Evolutionary conservation across 805 yeast species (phyloP).

Genomic region (Candida quercuum): DNA sequence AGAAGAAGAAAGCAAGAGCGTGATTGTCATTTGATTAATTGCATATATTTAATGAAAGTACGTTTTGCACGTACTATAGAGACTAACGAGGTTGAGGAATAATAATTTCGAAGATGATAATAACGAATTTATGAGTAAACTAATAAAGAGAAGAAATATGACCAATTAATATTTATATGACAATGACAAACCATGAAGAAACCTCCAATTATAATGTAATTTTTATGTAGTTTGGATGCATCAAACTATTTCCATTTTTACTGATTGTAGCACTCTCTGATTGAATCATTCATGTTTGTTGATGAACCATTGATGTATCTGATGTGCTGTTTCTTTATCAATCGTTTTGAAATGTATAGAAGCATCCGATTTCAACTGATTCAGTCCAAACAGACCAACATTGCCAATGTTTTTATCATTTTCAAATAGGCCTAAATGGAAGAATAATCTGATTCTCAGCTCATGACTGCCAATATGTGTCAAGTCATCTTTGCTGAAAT

Average conservation of each 20-base stretch:
- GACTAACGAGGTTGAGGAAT: no score
- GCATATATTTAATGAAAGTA: no score
- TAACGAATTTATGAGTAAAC: no score
- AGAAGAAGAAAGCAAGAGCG: slow-evolving; percentile 3
- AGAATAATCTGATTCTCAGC: slow-evolving; percentile 32
- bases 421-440: slow-evolving; percentile 36
- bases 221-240: background rate
- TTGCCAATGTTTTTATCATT: slow-evolving; percentile 23
- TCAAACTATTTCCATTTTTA: background rate
- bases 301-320: slow-evolving; percentile 13
- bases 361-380: slow-evolving; percentile 13
- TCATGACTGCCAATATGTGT: slow-evolving; percentile 28
- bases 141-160: no score
- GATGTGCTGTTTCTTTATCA: slow-evolving; percentile 6
- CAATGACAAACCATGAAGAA: no score
- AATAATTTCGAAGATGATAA: no score
- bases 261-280: no score
- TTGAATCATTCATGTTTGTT: background rate
- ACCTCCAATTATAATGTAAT: no score
- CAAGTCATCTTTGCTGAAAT: slow-evolving; percentile 28
- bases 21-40: no score
- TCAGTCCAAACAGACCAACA: slow-evolving; percentile 29
- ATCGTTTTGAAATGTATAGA: slow-evolving; percentile 7
- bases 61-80: no score
- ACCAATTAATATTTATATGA: no score